phyloP scores from a whole-genome alignment of 257 asterid species.

The Agastache rugosa region DNA sequence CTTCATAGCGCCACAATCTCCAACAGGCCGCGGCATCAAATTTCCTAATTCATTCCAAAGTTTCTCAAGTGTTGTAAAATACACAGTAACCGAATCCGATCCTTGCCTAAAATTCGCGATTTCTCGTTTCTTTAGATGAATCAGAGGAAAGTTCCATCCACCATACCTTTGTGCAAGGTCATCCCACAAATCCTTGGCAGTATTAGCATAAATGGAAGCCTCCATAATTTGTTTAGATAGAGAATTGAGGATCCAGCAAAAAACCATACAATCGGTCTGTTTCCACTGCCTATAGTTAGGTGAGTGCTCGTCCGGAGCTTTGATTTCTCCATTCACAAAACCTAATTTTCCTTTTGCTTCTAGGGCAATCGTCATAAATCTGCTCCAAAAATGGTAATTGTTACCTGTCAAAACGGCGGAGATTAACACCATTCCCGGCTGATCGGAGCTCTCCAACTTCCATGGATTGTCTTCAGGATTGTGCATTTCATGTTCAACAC shows the following conservation, averaged over 20 bases:
- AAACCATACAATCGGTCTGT: background rate
- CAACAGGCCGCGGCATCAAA: background rate
- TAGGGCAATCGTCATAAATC: background rate
- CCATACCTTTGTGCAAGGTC: background rate
- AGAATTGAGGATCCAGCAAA: background rate
- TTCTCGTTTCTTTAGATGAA: background rate
- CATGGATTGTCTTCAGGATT: background rate
- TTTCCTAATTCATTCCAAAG: background rate
- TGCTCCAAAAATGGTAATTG: background rate
- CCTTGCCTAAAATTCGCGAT: background rate
- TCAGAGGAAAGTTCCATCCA: background rate
- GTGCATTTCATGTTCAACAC: background rate
- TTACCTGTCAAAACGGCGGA: constrained; percentile 14
- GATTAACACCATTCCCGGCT: background rate
- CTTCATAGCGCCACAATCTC: background rate
- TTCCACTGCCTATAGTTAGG: background rate
- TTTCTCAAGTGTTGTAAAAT: background rate
- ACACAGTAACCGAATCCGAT: background rate
- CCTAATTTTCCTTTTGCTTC: background rate
- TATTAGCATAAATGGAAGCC: background rate
- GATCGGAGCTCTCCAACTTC: constrained; percentile 1
- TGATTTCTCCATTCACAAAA: background rate
- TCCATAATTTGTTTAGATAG: background rate
- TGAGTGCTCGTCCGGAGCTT: background rate
- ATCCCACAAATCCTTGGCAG: constrained; percentile 1